These are phyloP conservation scores for Cantharellus cinnabarinus DNA, from an alignment of 768 basidiomycete genomes.

Conservation along the genomic window DNA sequence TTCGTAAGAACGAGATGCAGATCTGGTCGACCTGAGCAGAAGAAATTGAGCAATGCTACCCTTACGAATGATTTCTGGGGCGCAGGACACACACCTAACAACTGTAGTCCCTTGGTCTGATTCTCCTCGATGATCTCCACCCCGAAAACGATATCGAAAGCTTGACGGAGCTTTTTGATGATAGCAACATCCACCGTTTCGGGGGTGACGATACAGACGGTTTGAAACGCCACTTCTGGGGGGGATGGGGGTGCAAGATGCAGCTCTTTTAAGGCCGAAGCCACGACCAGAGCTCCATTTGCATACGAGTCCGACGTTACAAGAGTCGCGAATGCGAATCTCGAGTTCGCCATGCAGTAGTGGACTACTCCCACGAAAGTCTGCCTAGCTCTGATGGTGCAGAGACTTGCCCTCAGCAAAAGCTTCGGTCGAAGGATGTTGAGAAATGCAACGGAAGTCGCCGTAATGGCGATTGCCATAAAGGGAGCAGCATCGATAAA, in stretches of 20 bases:
- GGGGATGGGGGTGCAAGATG: slow-evolving; percentile 39
- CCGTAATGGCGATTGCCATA: too few species aligned
- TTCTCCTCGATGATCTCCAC: slow-evolving; percentile 72
- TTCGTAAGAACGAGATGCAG: slow-evolving; percentile 89
- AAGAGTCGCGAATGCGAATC: slow-evolving; percentile 75
- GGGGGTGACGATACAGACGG: slow-evolving; percentile 84
- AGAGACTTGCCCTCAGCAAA: too few species aligned
- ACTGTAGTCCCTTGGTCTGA: slow-evolving; percentile 40
- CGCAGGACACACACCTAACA: slow-evolving; percentile 43
- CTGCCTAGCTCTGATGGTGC: too few species aligned
- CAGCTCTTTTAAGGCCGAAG: slow-evolving; percentile 63
- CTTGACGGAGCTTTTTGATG: slow-evolving; percentile 57
- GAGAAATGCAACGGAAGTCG: too few species aligned
- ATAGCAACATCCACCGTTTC: slow-evolving; percentile 73
- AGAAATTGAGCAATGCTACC: background rate
- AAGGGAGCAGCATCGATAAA: too few species aligned
- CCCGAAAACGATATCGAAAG: slow-evolving; percentile 72
- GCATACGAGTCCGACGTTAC: slow-evolving; percentile 84
- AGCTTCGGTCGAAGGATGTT: too few species aligned
- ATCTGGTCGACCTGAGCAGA: slow-evolving; percentile 66
- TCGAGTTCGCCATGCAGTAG: background rate
- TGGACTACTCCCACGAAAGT: too few species aligned
- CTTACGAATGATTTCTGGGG: background rate
- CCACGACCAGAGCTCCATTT: slow-evolving; percentile 75
- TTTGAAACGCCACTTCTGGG: slow-evolving; percentile 44